phyloP scores from a whole-genome alignment of 139 green algal genomes.

The Monoraphidium neglectum region DNA sequence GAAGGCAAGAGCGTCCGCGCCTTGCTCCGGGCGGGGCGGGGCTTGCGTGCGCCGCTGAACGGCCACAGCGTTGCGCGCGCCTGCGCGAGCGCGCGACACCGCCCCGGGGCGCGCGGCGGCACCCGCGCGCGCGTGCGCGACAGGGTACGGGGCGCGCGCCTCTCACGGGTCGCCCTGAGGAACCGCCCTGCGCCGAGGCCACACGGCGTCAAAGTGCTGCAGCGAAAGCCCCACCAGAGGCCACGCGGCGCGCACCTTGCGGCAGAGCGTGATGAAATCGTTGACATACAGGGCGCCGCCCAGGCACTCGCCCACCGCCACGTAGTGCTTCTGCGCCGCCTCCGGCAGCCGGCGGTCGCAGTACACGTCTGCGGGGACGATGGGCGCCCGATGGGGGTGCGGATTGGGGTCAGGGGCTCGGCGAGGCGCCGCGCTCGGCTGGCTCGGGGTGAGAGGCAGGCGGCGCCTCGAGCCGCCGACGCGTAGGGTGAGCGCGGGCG shows the following conservation, averaged over 20 bases:
- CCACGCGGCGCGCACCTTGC: slow-evolving; percentile 30
- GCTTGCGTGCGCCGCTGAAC: too few species aligned
- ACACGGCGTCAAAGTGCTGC: background rate
- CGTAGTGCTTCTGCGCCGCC: slow-evolving; percentile 42
- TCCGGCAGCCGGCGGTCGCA: slow-evolving; percentile 77
- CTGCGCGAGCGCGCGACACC: background rate
- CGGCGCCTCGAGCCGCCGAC: too few species aligned
- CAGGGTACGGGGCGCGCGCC: background rate
- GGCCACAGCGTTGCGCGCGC: too few species aligned
- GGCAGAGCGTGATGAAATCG: slow-evolving; percentile 86
- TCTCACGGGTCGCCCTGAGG: background rate
- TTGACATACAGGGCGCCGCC: slow-evolving; percentile 91
- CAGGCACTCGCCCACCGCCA: slow-evolving; percentile 93
- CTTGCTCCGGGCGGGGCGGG: too few species aligned
- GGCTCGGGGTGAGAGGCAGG: too few species aligned
- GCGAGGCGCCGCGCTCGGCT: too few species aligned
- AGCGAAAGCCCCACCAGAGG: background rate
- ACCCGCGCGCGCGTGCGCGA: background rate
- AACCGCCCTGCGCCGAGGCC: background rate
- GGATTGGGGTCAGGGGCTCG: too few species aligned
- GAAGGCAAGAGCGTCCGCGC: too few species aligned
- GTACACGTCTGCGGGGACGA: slow-evolving; percentile 91
- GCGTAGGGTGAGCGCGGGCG: too few species aligned
- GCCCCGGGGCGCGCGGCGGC: too few species aligned
- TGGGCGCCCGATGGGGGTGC: too few species aligned